phyloP scores from a whole-genome alignment of 2,329 filamentous ascomycete species.

The Trichoderma atroviride region DNA sequence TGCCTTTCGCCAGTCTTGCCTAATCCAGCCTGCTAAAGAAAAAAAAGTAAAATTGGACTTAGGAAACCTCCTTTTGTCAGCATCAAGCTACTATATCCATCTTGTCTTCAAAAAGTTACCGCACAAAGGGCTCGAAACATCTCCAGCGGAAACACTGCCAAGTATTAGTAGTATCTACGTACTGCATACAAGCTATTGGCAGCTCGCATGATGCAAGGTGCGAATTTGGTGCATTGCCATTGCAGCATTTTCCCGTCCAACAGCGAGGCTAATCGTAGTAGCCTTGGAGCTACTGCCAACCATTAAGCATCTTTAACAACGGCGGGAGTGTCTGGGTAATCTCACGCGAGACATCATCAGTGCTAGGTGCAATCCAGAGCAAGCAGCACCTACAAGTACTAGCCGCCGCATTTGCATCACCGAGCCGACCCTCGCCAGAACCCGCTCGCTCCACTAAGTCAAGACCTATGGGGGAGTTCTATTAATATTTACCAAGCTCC shows the following conservation, averaged over 20 bases:
- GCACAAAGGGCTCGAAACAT: neutral
- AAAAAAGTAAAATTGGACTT: neutral
- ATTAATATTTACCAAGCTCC: neutral
- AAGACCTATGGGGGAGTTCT: neutral
- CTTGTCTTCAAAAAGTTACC: neutral
- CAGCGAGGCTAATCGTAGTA: neutral
- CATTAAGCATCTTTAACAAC: neutral
- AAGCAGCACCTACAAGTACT: too few species aligned
- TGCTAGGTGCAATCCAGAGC: neutral
- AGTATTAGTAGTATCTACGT: too few species aligned
- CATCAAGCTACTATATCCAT: too few species aligned
- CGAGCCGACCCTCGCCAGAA: conserved; percentile 3
- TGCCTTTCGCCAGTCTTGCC: neutral
- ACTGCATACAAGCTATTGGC: too few species aligned
- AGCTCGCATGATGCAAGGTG: too few species aligned
- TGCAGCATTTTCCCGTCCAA: neutral
- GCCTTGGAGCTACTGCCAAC: neutral
- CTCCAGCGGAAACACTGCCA: too few species aligned
- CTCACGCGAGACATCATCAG: neutral
- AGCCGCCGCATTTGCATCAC: conserved; percentile 7
- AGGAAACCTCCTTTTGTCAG: neutral
- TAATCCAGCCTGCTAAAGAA: neutral
- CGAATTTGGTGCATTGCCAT: too few species aligned
- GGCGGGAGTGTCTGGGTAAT: neutral
- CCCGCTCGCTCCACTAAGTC: neutral